Base-by-base conservation (phyloP, 2,329 filamentous ascomycete species). In the Phyllosticta citrichinensis region DNA sequence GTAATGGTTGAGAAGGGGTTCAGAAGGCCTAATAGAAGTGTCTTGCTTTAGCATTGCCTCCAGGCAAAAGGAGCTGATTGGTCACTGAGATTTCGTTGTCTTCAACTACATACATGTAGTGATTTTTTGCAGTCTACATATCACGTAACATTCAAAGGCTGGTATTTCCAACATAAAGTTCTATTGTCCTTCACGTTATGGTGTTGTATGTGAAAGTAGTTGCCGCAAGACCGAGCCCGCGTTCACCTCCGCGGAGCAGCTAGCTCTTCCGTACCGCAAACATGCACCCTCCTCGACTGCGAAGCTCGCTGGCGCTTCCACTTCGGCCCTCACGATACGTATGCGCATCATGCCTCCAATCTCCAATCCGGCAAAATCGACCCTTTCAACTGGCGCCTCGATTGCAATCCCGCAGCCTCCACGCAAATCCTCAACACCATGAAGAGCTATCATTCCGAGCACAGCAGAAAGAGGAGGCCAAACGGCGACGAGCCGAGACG, bases 391-490 rank as follows among this genome's bases (percentile, higher is more conserved):
- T 50, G 11, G 20, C 50, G 4, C n/a, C 52, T 33, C 59, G 19
- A n/a, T 22, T 33, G 47, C 1, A 54, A 14, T 8, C 50, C 10
- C 59, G 50, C 22, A 17, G 19, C n/a, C 55, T 61, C 1, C 55
- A 57, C 59, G 59, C 24, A 22, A 30, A n/a, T 30, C 20, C 47
- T 10, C 54, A 22, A 20, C 40, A 33, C 55, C 33, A 69, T 61
- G 66, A 71, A 63, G 68, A 68, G 57, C 66, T 68, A 0, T 67
- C 72, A 3, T 75, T 73, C 62, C 68, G 73, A 52, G 74, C 74
- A 57, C 64, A 65, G 8, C 67, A 74, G 51, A 75, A 75, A 67
- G 73, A 75, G 63, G 70, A 70, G 14, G 68, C 68, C 25, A 74
- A 73, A 54, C 68, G 71, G 58, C 68, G 71, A 51, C 69, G 68